Conservation (phyloP, 116 monocot species). For the Papilionanthe hybrid region DNA sequence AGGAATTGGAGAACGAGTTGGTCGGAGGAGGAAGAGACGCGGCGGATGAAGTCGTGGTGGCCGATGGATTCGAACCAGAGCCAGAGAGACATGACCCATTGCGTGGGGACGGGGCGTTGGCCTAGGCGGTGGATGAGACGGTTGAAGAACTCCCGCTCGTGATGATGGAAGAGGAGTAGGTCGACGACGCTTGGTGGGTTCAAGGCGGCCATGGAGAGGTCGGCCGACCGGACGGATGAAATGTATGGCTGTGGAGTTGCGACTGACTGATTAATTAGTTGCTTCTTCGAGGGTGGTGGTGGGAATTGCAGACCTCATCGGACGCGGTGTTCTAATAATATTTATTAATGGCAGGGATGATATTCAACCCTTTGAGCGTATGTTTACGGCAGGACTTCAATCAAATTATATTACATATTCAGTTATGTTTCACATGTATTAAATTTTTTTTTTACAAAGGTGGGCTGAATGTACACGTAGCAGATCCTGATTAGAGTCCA, state of each 20-base stretch:
- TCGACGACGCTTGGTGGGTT: constrained; percentile 9
- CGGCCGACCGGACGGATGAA: neutral
- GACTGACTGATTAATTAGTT: neutral
- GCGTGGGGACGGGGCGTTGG: constrained; percentile 6
- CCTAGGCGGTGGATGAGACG: constrained; percentile 15
- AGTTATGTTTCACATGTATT: too few relatives aligned
- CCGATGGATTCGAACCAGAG: constrained; percentile 75
- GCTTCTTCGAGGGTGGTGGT: too few relatives aligned
- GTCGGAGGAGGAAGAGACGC: constrained; percentile 24
- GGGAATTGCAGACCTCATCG: too few relatives aligned
- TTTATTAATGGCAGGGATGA: too few relatives aligned
- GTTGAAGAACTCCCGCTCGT: constrained; percentile 31
- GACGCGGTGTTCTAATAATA: too few relatives aligned
- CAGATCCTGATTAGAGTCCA: too few relatives aligned
- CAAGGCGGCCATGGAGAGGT: neutral
- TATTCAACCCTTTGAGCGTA: too few relatives aligned
- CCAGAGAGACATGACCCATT: constrained; percentile 56
- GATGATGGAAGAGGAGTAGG: constrained; percentile 40
- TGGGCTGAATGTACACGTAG: too few relatives aligned
- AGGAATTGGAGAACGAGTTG: constrained; percentile 27
- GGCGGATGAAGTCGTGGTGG: constrained; percentile 57
- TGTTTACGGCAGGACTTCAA: too few relatives aligned
- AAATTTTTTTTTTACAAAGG: too few relatives aligned
- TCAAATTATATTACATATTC: too few relatives aligned
- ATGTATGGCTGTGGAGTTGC: too few relatives aligned